Evolutionary conservation across 2,329 filamentous ascomycete species (phyloP).

Genomic region (Clarireedia hainanense): DNA sequence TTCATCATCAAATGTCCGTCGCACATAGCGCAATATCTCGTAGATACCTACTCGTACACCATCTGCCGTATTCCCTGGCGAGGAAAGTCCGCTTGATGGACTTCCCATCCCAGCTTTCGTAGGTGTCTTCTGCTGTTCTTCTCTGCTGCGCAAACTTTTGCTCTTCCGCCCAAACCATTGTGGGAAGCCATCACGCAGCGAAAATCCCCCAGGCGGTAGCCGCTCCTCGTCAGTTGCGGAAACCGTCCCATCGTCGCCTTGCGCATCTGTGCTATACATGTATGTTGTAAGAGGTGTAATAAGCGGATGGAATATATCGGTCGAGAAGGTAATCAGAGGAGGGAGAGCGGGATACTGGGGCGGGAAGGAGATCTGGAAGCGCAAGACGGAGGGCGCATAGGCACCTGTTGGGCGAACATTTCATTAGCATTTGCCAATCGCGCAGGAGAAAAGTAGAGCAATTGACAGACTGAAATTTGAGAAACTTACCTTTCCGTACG

Average conservation of each 20-base stretch:
- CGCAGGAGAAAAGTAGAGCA: not conserved
- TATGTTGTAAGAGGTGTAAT: slow-evolving; percentile 92
- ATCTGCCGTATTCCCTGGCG: slow-evolving; percentile 6
- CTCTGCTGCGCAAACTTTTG: slow-evolving; percentile 12
- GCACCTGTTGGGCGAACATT: slow-evolving; percentile 51
- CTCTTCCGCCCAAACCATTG: slow-evolving; percentile 68
- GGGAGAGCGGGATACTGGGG: slow-evolving; percentile 70
- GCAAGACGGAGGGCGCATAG: slow-evolving; percentile 78
- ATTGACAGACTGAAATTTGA: slow-evolving; percentile 4
- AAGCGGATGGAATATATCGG: slow-evolving; percentile 91
- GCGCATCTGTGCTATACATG: slow-evolving; percentile 76
- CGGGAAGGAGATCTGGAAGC: slow-evolving; percentile 86
- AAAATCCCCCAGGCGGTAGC: slow-evolving; percentile 83
- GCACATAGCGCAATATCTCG: slow-evolving; percentile 72
- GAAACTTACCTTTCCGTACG: slow-evolving; percentile 67
- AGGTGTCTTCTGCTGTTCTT: slow-evolving; percentile 19
- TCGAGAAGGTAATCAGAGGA: slow-evolving; percentile 79
- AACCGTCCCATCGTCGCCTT: slow-evolving; percentile 62
- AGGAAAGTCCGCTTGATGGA: not conserved
- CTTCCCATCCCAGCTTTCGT: slow-evolving; percentile 15
- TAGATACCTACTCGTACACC: slow-evolving; percentile 40
- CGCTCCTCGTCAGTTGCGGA: slow-evolving; percentile 78
- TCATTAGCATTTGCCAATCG: not conserved
- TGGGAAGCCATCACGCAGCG: slow-evolving; percentile 82
- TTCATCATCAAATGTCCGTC: slow-evolving; percentile 73